Base-by-base conservation (phyloP, 192 early-diverging fungal genomes). In the Entophlyctis helioformis region DNA sequence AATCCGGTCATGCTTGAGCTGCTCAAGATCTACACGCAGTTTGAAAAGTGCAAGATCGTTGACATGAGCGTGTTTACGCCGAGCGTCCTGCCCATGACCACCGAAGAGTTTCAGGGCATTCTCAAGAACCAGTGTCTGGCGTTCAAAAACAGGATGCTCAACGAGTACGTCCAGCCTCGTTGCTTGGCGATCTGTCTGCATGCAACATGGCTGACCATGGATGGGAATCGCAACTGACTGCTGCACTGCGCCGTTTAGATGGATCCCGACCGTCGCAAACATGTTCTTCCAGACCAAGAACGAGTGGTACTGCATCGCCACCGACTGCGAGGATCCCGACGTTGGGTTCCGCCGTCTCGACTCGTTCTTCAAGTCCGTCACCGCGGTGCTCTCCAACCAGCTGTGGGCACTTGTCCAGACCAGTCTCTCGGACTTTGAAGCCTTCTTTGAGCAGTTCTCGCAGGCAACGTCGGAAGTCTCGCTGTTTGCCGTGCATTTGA, bases 191-290 rank as follows among this genome's bases (percentile, higher is more conserved):
- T n/a, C n/a, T n/a, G n/a, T 63, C 12, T 62, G 15, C 38, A 19
- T 27, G 18, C 16, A 38, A 34, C 11, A 44, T 42, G 12, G 18
- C 13, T 11, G 20, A 20, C 7, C 11, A 18, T 8, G 39, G 11
- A 8, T 40, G 39, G 6, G 39, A 11, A 40, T 40, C 20, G 11
- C 39, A 16, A 10, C 39, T 40, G 7, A 16, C 19, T 8, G 8
- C 18, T 20, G 20, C 33, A 34, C 8, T 34, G 8, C 15, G 9
- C 15, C 8, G 15, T 15, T 34, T 41, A 72, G 69, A 44, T 79
- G 76, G 76, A 66, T 79, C 37, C 76, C 76, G 2, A 64, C 66
- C 6, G 69, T 78, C 20, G 68, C 76, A 2, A 71, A 56, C 50
- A 59, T 67, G 35, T 79, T 79, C 46, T 75, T 78, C 44, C 53